Evolutionary conservation across 306 rosid species (phyloP).

Genomic region (Cucumis cinereus): DNA sequence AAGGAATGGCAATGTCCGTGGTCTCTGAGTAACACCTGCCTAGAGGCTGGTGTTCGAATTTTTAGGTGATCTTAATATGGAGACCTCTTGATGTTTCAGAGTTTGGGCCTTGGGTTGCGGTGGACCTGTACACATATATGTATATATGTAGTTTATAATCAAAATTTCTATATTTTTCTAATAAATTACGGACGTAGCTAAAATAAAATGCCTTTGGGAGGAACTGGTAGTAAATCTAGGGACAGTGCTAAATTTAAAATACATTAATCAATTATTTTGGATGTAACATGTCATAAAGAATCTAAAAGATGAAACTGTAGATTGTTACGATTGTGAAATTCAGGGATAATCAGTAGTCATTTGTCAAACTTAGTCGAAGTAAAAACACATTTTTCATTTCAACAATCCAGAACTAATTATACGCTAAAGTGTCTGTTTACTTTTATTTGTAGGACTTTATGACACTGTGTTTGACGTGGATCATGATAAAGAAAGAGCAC

Average conservation of each 20-base stretch:
- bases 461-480: slow-evolving; percentile 87
- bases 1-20: not conserved
- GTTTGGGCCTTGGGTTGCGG: not conserved
- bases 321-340: not conserved
- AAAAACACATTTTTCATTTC: not conserved
- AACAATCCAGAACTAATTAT: not conserved
- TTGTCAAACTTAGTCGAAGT: not conserved
- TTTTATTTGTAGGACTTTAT: slow-evolving; percentile 46
- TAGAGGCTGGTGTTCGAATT: not conserved
- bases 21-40: not conserved
- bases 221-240: not conserved
- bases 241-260: too few species aligned
- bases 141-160: not conserved
- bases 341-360: not conserved
- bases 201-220: not conserved
- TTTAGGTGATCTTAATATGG: not conserved
- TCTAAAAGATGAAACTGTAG: not conserved
- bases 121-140: not conserved
- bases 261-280: not conserved
- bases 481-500: slow-evolving; percentile 70
- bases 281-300: not conserved
- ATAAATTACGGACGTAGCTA: not conserved
- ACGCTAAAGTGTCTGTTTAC: not conserved
- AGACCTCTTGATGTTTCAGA: not conserved
- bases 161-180: not conserved